phyloP scores from a whole-genome alignment of 139 green algal species.

The Chlamydomonas sp. region DNA sequence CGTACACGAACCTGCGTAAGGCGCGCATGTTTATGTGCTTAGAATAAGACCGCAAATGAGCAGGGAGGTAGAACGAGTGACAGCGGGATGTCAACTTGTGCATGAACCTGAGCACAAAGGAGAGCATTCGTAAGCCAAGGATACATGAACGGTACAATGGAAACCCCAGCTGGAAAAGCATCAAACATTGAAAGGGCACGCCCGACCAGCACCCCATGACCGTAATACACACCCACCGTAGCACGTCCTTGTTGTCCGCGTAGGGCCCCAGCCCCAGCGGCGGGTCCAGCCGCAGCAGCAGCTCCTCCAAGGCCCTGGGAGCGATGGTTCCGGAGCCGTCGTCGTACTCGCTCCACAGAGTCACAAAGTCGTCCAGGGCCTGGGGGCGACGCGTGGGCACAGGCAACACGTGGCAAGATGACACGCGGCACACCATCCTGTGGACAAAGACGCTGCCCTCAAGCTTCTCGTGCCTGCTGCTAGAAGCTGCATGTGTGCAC shows the following conservation, averaged over 20 bases:
- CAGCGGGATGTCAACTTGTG: not conserved
- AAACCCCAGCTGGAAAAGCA: not conserved
- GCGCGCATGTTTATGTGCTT: not conserved
- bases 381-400: not conserved
- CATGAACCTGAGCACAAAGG: too few species aligned
- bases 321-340: slow-evolving; percentile 57
- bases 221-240: slow-evolving; percentile 45
- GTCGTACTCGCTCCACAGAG: slow-evolving; percentile 85
- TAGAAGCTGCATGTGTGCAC: not conserved
- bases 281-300: slow-evolving; percentile 72
- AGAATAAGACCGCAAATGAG: not conserved
- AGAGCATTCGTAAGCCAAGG: too few species aligned
- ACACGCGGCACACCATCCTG: not conserved
- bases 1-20: slow-evolving; percentile 70
- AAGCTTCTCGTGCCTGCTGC: too few species aligned
- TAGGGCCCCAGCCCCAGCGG: slow-evolving; percentile 75
- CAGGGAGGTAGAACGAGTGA: not conserved
- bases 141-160: too few species aligned
- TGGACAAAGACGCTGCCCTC: too few species aligned
- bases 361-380: slow-evolving; percentile 72
- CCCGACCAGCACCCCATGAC: not conserved
- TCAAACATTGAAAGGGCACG: not conserved
- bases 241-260: slow-evolving; percentile 74
- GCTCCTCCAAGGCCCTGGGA: slow-evolving; percentile 65
- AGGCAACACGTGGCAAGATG: not conserved